Evolutionary conservation across 2,329 filamentous ascomycete species (phyloP).

Genomic region (Neophaeococcomyces aloes): DNA sequence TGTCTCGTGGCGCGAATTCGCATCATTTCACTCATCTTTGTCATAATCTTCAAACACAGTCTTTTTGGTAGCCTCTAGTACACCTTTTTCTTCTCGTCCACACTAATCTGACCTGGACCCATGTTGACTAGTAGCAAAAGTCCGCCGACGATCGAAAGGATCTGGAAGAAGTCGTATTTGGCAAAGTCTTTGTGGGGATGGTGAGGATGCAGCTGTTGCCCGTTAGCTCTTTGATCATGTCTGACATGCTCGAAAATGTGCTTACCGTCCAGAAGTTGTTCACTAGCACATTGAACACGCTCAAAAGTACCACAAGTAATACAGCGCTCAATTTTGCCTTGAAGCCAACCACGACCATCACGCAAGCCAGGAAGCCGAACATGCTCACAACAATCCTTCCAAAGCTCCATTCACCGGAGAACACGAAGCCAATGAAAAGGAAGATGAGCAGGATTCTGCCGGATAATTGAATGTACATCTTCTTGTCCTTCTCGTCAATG

Average conservation of each 20-base stretch:
- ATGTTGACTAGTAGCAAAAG: slow-evolving; percentile 96
- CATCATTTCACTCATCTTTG: background rate
- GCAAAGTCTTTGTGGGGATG: slow-evolving; percentile 99
- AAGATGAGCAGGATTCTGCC: slow-evolving; percentile 93
- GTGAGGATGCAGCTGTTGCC: slow-evolving; percentile 78
- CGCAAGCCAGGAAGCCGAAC: slow-evolving; percentile 77
- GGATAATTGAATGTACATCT: slow-evolving; percentile 99
- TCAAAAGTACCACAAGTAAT: slow-evolving; percentile 86
- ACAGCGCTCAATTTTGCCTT: slow-evolving; percentile 99
- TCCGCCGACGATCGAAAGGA: slow-evolving; percentile 90
- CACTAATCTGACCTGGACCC: slow-evolving; percentile 92
- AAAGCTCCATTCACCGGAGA: slow-evolving; percentile 84
- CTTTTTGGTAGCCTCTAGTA: slow-evolving; percentile 49
- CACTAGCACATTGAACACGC: slow-evolving; percentile 90
- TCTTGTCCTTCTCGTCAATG: slow-evolving; percentile 97
- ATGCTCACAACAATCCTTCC: slow-evolving; percentile 77
- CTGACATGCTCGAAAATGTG: slow-evolving; percentile 18
- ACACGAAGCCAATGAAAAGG: slow-evolving; percentile 93
- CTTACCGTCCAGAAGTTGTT: slow-evolving; percentile 99
- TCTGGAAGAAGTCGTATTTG: slow-evolving; percentile 99
- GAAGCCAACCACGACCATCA: slow-evolving; percentile 99
- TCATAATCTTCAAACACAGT: background rate
- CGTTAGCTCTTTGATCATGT: slow-evolving; percentile 11
- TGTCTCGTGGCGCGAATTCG: background rate
- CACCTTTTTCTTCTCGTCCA: slow-evolving; percentile 99